Percentiles rank a stretch among this genome's conserved stretches.
These are phyloP conservation scores for Geoglossum glabrum DNA, from an alignment of 495 filamentous ascomycete genomes.

Conservation along the genomic window DNA sequence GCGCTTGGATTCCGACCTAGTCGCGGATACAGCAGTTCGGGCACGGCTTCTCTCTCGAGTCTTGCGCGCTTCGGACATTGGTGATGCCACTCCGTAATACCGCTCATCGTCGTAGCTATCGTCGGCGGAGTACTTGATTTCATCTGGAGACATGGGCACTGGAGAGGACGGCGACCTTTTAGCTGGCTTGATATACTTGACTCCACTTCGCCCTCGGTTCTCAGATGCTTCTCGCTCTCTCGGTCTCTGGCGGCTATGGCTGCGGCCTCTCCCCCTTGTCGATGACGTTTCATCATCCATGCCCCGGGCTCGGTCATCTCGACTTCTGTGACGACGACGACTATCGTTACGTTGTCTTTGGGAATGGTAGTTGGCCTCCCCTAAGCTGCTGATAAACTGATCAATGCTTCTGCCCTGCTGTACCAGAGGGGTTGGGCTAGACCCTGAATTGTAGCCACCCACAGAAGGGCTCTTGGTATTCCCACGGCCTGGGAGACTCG, in stretches of 20 bases:
- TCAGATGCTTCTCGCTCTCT: slow-evolving; percentile 39
- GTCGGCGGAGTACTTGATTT: slow-evolving; percentile 22
- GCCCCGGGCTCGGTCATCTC: slow-evolving; percentile 30
- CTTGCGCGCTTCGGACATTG: slow-evolving; percentile 3
- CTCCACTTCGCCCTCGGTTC: slow-evolving; percentile 42
- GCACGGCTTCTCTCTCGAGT: slow-evolving; percentile 6
- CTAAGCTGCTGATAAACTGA: slow-evolving; percentile 73
- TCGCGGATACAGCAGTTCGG: slow-evolving; percentile 4
- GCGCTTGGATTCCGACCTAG: slow-evolving; percentile 11
- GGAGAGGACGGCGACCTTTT: slow-evolving; percentile 82
- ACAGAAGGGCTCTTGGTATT: slow-evolving; percentile 15
- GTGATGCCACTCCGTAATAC: slow-evolving; percentile 23
- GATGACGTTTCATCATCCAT: slow-evolving; percentile 1
- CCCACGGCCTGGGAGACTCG: slow-evolving; percentile 19
- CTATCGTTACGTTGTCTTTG: slow-evolving; percentile 26
- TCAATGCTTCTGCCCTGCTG: slow-evolving; percentile 41
- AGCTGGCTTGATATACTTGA: slow-evolving; percentile 55
- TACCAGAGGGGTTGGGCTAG: slow-evolving; percentile 22
- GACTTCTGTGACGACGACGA: slow-evolving; percentile 32
- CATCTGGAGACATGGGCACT: slow-evolving; percentile 79
- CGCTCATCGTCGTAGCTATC: slow-evolving; percentile 22
- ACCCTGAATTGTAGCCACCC: slow-evolving; percentile 12
- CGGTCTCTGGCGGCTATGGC: slow-evolving; percentile 26
- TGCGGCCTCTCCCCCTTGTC: slow-evolving; percentile 25
- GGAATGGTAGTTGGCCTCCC: slow-evolving; percentile 47